Percentiles rank a stretch among this genome's conserved stretches.
These are phyloP conservation scores for Mortierella sp. DNA, from an alignment of 371 early-diverging fungal species.

Conservation along the genomic window DNA sequence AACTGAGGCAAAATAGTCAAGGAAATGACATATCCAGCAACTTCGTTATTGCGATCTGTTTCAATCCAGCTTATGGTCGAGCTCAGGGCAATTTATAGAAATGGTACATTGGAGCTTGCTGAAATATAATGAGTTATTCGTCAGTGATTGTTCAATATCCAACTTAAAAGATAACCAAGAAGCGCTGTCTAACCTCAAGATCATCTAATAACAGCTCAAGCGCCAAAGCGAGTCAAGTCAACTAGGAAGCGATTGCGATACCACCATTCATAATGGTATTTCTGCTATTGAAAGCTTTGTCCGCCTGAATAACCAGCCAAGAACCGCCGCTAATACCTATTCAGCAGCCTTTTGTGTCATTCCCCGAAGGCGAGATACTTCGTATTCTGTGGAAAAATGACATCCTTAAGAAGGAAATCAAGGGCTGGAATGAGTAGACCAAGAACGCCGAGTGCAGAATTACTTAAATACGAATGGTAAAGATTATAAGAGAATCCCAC, in stretches of 20 bases:
- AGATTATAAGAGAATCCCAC: too few species aligned
- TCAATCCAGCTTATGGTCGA: slow-evolving; percentile 10
- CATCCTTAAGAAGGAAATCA: too few species aligned
- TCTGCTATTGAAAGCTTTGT: slow-evolving; percentile 20
- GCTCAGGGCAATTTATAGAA: background rate
- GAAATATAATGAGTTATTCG: slow-evolving; percentile 8
- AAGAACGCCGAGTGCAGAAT: too few species aligned
- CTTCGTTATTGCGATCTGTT: background rate
- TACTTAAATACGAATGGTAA: too few species aligned
- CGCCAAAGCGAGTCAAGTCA: too few species aligned
- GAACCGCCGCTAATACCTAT: slow-evolving; percentile 6
- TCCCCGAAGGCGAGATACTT: slow-evolving; percentile 9
- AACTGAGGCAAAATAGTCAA: background rate
- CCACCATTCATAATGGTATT: background rate
- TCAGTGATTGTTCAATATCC: too few species aligned
- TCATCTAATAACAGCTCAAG: slow-evolving; percentile 13
- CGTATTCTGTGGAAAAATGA: too few species aligned
- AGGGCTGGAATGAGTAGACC: too few species aligned
- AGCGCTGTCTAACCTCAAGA: too few species aligned
- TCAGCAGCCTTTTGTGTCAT: slow-evolving; percentile 1
- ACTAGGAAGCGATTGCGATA: slow-evolving; percentile 1
- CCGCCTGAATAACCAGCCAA: background rate
- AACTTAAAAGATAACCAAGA: background rate
- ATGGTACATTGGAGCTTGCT: background rate
- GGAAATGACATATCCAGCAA: slow-evolving; percentile 3